Base-by-base conservation (phyloP, 2,329 filamentous ascomycete species). In the Dactylellina cionopaga region DNA sequence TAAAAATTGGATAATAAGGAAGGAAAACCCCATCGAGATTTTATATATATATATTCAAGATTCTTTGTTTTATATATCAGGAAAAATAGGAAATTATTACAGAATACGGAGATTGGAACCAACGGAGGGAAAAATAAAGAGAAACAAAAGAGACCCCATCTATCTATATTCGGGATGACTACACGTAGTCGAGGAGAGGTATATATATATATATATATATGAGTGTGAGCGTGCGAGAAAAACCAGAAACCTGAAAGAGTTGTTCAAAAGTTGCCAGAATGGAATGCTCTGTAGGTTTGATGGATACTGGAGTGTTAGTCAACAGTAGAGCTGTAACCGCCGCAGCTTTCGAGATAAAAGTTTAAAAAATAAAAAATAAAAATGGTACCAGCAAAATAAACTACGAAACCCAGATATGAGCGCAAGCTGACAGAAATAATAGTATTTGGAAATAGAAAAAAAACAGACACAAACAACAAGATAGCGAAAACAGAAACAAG, bases 381-480 rank as follows among this genome's bases (percentile, higher is more conserved):
- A 46, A 46, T 10, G 25, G 44, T 15, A 15, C 24, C 5, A 27
- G 7, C 4, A 29, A 47, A 3, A 11, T 6, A 29, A 47, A 47
- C 37, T 10, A 27, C 22, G 19, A 15, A 5, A n/a, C n/a, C n/a
- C n/a, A n/a, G 10, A 13, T 54, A 51, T 47, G 35, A 37, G 49
- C 22, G 29, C 51, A 41, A 25, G 11, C 9, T 3, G 15, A 39
- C 10, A 41, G n/a, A 24, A 55, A 15, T 11, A 27, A 41, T n/a
- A n/a, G n/a, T n/a, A n/a, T n/a, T n/a, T n/a, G n/a, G n/a, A n/a
- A n/a, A n/a, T n/a, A 3, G 10, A 37, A 37, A 52, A 77, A 79
- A 78, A 79, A 76, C 49, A 59, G 37, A 58, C 35, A 43, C 59
- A 55, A 51, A 63, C 74, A 75, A 77, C 71, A 71, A 74, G 75